Base-by-base conservation (phyloP, 257 asterid genomes). In the Solanum chaucha region DNA sequence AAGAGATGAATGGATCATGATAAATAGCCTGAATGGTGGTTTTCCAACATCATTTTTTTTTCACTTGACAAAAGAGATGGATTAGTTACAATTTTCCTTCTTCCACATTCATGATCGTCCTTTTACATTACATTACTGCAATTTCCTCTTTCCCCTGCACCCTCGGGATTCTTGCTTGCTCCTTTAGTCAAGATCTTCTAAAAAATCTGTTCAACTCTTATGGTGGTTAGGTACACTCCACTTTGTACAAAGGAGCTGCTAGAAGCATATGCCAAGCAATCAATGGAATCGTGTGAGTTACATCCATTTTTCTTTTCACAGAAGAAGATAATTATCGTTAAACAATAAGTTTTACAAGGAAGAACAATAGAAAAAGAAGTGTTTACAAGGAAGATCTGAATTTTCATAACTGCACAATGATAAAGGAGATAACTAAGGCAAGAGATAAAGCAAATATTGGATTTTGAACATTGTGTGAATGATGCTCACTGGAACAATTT, bases 221-320 rank as follows among this genome's bases (percentile, higher is more conserved):
- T 92, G 83, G 86, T 91, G 90, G 87, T 82, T 87, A 96, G 99
- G 91, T 96, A 94, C 86, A 94, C 98, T 71, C 99, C 98, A 72
- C 95, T 97, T 68, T 90, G 90, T 90, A 94, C 99, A 80, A 88
- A 87, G 90, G 99, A 97, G 92, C 94, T 97, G 78, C 90, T 97
- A 86, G 98, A 96, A 91, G 87, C 92, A 38, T 95, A 90, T 86
- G 87, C 94, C 85, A 94, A 94, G 91, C 95, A 92, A 90, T 78
- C 93, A 55, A 85, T 94, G 30, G 98, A 94, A 88, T 92, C 98
- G 82, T 94, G 98, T 96, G 87, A 93, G 98, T 91, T 75, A 8
- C 86, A 71, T 48, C n/a, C 80, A 83, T 80, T 80, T 44, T 28
- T 48, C 28, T 28, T 11, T 44, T 80, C 44, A 28, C 68, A 80